These are phyloP conservation scores for Aegilops bicornis DNA, from an alignment of 176 grass and related monocot genomes.

Conservation along the genomic window DNA sequence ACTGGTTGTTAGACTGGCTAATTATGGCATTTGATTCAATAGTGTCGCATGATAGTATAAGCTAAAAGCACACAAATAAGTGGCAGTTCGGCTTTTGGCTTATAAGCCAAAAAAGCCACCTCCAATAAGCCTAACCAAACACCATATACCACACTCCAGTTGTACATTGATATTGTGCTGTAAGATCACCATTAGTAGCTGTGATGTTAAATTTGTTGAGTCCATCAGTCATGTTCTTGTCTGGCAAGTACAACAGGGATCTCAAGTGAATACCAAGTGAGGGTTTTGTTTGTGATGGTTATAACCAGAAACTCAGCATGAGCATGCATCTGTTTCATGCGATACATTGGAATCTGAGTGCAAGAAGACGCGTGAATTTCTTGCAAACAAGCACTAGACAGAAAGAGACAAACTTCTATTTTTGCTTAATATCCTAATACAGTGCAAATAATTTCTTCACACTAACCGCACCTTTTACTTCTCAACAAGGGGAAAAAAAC, in stretches of 20 bases:
- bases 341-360: background rate
- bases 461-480: background rate
- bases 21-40: background rate
- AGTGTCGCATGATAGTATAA: background rate
- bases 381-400: background rate
- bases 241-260: background rate
- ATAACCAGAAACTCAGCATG: background rate
- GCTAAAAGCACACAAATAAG: background rate
- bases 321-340: background rate
- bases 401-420: background rate
- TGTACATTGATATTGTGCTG: constrained; percentile 30
- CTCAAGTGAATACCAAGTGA: background rate
- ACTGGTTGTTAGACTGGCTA: background rate
- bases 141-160: background rate
- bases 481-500: background rate
- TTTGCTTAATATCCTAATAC: background rate
- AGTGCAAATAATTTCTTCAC: background rate
- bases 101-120: background rate
- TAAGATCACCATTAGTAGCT: constrained; percentile 22
- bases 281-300: background rate
- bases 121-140: background rate
- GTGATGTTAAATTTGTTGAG: constrained; percentile 4
- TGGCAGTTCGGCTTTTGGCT: background rate
- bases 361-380: background rate
- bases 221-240: constrained; percentile 4